A percentile compares a stretch with the other conserved stretches of the same genome.
Conservation (phyloP, 208 protist genomes). For the Crithidia fasciculata region DNA sequence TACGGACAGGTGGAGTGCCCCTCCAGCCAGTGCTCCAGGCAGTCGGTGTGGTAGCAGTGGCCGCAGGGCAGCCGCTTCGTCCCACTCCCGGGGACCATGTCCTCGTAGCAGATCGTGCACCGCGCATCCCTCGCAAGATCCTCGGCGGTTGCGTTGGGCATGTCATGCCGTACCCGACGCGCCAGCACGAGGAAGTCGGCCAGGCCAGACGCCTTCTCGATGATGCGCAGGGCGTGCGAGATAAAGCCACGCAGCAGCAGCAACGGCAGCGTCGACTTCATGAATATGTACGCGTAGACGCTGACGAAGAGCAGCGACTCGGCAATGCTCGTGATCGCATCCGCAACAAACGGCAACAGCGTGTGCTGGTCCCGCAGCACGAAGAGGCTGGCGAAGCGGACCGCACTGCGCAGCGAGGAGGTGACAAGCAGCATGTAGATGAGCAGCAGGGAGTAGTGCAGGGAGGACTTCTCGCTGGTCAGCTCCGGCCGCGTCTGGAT, state of each 20-base stretch:
- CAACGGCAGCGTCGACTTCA: slow-evolving; percentile 48
- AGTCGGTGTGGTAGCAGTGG: slow-evolving; percentile 86
- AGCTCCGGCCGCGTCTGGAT: slow-evolving; percentile 26
- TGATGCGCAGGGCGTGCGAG: slow-evolving; percentile 36
- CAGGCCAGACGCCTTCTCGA: slow-evolving; percentile 42
- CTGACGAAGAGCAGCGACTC: slow-evolving; percentile 49
- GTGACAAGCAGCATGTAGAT: slow-evolving; percentile 41
- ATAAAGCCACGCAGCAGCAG: slow-evolving; percentile 58
- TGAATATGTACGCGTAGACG: slow-evolving; percentile 57
- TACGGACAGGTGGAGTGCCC: slow-evolving; percentile 83
- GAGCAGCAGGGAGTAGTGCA: slow-evolving; percentile 41
- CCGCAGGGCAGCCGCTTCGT: slow-evolving; percentile 80
- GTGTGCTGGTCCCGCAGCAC: slow-evolving; percentile 32
- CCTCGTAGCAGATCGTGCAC: slow-evolving; percentile 89
- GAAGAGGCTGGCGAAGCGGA: slow-evolving; percentile 33
- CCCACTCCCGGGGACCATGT: slow-evolving; percentile 52
- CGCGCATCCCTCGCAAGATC: slow-evolving; percentile 62
- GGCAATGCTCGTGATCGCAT: slow-evolving; percentile 39
- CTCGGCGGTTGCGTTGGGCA: slow-evolving; percentile 50
- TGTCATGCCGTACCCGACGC: slow-evolving; percentile 33
- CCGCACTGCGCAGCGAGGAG: slow-evolving; percentile 26
- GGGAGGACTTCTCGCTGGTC: slow-evolving; percentile 17
- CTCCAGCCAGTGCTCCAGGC: slow-evolving; percentile 82
- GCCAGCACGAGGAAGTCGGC: slow-evolving; percentile 49
- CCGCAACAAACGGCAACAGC: slow-evolving; percentile 47